Base-by-base conservation (phyloP, 2,329 filamentous ascomycete species). In the Aspergillus fructus region DNA sequence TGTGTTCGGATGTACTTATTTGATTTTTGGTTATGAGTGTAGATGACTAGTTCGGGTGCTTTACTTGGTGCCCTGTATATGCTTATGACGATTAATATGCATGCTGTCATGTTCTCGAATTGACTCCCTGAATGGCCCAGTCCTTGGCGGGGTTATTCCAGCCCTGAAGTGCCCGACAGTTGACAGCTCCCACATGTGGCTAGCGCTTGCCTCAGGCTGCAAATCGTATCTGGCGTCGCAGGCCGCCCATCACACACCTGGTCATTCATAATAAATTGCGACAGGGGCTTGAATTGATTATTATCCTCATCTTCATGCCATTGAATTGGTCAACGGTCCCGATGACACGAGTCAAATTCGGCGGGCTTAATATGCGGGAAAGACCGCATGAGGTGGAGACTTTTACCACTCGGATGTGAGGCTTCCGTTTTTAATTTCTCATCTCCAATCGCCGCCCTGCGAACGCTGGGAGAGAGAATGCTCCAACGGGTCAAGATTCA, bases 11-110 rank as follows among this genome's bases (percentile, higher is more conserved):
- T 46, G 49, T 51, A 21, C 15, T 34, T 42, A 41, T 55, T 46
- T 17, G 9, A n/a, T 37, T 45, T 27, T 55, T 49, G 55, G 55
- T 37, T 53, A 60, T 42, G 52, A 48, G 37, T 58, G 52, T 53
- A 60, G n/a, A 59, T 60, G 50, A 48, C 19, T 42, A 5, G 34
- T 42, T 42, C n/a, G n/a, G n/a, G 19, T 21, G 40, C 40, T 21
- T 23, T 43, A 30, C 37, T 42, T 11, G n/a, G n/a, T 42, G 45
- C 48, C 41, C 48, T 27, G 34, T 50, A 41, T 27, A 41, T 50
- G 48, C 6, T 50, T 17, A 17, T 33, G 3, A 23, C 19, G 15
- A 47, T 12, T 33, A 47, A 33, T 47, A 12, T 30, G 27, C 27
- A 30, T 30, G 27, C 27, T 30, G 27, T 30, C 27, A 30, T 30